A percentile compares a stretch with the other conserved stretches of the same genome.
Evolutionary conservation across 768 basidiomycete species (phyloP).

Genomic region (Neoboletus brunneissimus): DNA sequence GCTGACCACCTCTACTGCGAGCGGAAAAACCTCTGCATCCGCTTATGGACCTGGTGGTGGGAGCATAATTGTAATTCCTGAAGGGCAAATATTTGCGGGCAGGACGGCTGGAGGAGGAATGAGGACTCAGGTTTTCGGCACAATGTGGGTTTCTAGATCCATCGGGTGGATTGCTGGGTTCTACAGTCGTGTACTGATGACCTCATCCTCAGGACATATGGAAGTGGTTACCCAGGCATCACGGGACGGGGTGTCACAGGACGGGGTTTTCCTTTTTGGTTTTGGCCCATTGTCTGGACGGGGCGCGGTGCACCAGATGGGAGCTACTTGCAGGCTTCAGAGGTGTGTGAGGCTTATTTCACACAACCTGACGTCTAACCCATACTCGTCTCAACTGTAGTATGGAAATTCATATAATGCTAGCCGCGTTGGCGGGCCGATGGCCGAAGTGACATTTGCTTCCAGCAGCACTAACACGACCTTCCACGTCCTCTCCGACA

Average conservation of each 20-base stretch:
- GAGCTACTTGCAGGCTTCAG: constrained; percentile 37
- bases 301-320: constrained; percentile 26
- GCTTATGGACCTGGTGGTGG: constrained; percentile 37
- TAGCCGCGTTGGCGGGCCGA: constrained; percentile 49
- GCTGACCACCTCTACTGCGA: constrained; percentile 15
- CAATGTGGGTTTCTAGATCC: constrained; percentile 32
- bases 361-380: neutral
- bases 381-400: constrained; percentile 30
- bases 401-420: constrained; percentile 45
- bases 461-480: constrained; percentile 40
- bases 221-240: constrained; percentile 61
- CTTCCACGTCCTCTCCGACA: constrained; percentile 49
- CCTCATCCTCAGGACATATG: constrained; percentile 43
- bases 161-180: neutral
- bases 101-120: constrained; percentile 53
- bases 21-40: constrained; percentile 26
- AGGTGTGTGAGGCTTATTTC: constrained; percentile 32
- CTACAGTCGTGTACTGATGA: neutral
- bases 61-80: constrained; percentile 35
- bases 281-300: constrained; percentile 62
- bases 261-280: constrained; percentile 60
- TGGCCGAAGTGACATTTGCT: constrained; percentile 38
- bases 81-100: constrained; percentile 45
- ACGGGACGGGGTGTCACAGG: constrained; percentile 44
- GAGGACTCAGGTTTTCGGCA: constrained; percentile 43